Percentiles rank a stretch among this genome's conserved stretches.
Evolutionary conservation across 495 filamentous ascomycete species (phyloP).

Genomic region (Coniosporium apollinis): DNA sequence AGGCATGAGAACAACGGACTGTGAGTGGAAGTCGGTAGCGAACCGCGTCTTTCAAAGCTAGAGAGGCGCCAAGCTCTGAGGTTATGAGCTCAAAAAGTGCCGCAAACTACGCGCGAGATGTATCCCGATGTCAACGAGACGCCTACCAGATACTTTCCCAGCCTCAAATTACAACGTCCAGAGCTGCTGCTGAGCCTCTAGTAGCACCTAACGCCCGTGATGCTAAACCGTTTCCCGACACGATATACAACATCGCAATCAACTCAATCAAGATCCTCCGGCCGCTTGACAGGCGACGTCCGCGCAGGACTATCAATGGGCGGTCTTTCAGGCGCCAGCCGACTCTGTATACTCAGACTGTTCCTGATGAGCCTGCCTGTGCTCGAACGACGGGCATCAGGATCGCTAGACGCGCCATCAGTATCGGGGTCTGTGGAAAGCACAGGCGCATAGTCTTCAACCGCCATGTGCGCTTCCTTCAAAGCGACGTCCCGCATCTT

Average conservation of each 20-base stretch:
- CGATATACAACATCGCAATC: background rate
- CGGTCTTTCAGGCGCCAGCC: slow-evolving; percentile 3
- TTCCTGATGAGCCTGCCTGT: slow-evolving; percentile 12
- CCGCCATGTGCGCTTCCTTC: slow-evolving; percentile 13
- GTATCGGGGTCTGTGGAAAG: slow-evolving; percentile 9
- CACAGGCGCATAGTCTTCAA: slow-evolving; percentile 17
- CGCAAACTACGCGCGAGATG: no score
- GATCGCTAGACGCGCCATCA: slow-evolving; percentile 4
- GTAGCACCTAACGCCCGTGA: no score
- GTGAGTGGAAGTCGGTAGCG: no score
- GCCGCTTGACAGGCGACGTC: slow-evolving; percentile 14
- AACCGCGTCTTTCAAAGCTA: no score
- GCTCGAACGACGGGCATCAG: slow-evolving; percentile 1
- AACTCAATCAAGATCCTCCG: slow-evolving; percentile 15
- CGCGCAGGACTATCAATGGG: slow-evolving; percentile 11
- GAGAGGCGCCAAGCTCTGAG: no score
- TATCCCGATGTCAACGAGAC: no score
- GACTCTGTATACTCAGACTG: slow-evolving; percentile 11
- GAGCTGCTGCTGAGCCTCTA: no score
- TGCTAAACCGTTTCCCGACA: no score
- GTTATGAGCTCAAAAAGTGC: no score
- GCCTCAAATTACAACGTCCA: no score
- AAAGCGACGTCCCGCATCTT: slow-evolving; percentile 67
- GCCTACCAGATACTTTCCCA: no score
- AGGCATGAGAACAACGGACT: no score